Evolutionary conservation across 257 asterid genomes (phyloP), one percentile per base, ranked within the genome.

Genomic region (Penstemon barbatus): DNA sequence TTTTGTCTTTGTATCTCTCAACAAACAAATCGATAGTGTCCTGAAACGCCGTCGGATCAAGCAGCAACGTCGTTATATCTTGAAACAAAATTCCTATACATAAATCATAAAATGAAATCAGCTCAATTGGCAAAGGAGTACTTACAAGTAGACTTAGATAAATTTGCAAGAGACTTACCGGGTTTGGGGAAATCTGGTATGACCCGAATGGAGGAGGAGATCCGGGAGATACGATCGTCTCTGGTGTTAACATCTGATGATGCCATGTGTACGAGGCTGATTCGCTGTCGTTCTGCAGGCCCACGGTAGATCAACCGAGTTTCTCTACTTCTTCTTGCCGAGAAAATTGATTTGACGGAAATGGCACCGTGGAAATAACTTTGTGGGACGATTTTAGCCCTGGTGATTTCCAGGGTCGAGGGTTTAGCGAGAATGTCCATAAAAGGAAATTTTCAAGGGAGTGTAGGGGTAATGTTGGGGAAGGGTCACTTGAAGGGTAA

Each of bases 101-200:
- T 8, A 65, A 33, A 12, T 12, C 15, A 42, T 44, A 43, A 42
- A 50, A 50, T 44, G 61, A 13, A 64, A 40, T 19, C 68, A 46
- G 12, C 5, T 13, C 70, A 66, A 63, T 54, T 56, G 6, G 33
- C 3, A 13, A 42, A 13, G 42, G 12, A 13, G 33, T 25, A 25
- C 33, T 25, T 8, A 71, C 48, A 15, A 3, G 38, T 18, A 73
- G 41, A 54, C 36, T 68, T 46, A 61, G 45, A 61, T 8, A 19
- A 38, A 64, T 25, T 57, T 19, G 33, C 53, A 62, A 37, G 19
- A 45, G 57, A 0, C 5, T 53, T 52, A 88, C 93, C 97, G 19
- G 98, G 94, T 70, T 92, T 90, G 3, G 97, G 98, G 59, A 92
- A 92, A 76, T 92, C 92, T 48, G 90, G 96, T 59, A 90, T 92